A percentile compares a stretch with the other conserved stretches of the same genome.
Conservation (phyloP, 495 filamentous ascomycete species). For the Annulohypoxylon bovei region DNA sequence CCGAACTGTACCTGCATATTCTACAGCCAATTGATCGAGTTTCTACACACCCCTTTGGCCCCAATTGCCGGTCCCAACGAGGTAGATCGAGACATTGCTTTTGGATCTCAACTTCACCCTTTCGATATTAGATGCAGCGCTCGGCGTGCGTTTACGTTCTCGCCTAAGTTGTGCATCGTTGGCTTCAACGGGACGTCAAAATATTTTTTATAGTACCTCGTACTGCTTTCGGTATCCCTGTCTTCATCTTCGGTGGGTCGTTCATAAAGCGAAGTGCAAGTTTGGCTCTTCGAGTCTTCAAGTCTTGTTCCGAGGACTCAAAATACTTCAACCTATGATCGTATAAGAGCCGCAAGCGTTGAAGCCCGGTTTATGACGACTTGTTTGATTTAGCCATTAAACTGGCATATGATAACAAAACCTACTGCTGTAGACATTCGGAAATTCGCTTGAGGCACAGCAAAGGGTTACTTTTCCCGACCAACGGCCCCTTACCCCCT, state of each 20-base stretch:
- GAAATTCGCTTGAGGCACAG: conserved; percentile 38
- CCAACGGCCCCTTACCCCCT: conserved; percentile 28
- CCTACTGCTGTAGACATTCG: conserved; percentile 17
- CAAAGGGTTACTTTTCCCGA: conserved; percentile 40
- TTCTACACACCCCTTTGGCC: conserved; percentile 10
- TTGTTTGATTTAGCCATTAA: conserved; percentile 28
- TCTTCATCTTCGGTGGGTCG: background rate
- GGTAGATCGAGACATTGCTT: conserved; percentile 14
- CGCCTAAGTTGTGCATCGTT: conserved; percentile 12
- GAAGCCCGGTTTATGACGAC: background rate
- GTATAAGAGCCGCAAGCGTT: conserved; percentile 18
- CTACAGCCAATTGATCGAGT: conserved; percentile 22
- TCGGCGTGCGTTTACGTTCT: conserved; percentile 10
- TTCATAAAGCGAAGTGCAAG: conserved; percentile 15
- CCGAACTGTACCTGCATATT: conserved; percentile 30
- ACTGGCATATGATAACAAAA: conserved; percentile 19
- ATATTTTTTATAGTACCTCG: conserved; percentile 5
- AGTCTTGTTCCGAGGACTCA: conserved; percentile 2
- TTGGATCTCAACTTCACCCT: conserved; percentile 17
- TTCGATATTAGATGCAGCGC: conserved; percentile 20
- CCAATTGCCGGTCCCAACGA: conserved; percentile 23
- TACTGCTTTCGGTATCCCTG: conserved; percentile 10
- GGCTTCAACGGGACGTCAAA: conserved; percentile 3
- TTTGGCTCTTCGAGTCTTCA: background rate
- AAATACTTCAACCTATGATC: background rate